Base-by-base conservation (phyloP, 805 yeast species). In the Ogataea paraovalis region DNA sequence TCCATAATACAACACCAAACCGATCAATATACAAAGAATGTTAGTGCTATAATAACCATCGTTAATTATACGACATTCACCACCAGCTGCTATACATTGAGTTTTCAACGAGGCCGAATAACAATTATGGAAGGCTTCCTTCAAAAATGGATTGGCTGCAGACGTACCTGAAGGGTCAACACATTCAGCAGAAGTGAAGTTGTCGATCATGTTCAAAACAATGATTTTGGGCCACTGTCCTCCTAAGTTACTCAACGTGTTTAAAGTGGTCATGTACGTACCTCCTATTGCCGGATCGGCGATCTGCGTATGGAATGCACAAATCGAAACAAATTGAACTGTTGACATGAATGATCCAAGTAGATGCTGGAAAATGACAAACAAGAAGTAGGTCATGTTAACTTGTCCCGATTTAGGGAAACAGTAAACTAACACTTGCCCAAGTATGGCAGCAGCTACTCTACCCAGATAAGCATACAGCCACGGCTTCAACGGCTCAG, bases 261-360 rank as follows among this genome's bases (percentile, higher is more conserved):
- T 94, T 49, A 94, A 72, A 0, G 96, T 83, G 0, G 99, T 94
- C 98, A 94, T 92, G 65, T 94, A 94, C 0, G 99, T 94, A 1
- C 99, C 99, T 16, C 99, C 99, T 58, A 94, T 87, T 18, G 82
- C 68, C 0, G 99, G 98, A 63, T 94, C 99, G 2, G 99, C 96
- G 46, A 94, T 87, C 57, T 84, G 82, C 2, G 97, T 92, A 68
- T 92, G 97, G 74, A 94, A 94, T 0, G 98, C 96, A 61, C 90
- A 85, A 39, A 94, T 81, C 1, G 96, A 86, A 18, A 94, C 98
- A 69, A 94, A 92, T 67, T 92, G 98, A 47, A 94, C 83, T 0
- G 99, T 94, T 5, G 90, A 78, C 96, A 92, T 87, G 67, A 94
- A 91, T 9, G 96, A 86, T 16, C 95, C 87, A 32, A 88, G 63